phyloP scores from a whole-genome alignment of 163 green algal genomes.

The Coccomyxa subellipsoidea region DNA sequence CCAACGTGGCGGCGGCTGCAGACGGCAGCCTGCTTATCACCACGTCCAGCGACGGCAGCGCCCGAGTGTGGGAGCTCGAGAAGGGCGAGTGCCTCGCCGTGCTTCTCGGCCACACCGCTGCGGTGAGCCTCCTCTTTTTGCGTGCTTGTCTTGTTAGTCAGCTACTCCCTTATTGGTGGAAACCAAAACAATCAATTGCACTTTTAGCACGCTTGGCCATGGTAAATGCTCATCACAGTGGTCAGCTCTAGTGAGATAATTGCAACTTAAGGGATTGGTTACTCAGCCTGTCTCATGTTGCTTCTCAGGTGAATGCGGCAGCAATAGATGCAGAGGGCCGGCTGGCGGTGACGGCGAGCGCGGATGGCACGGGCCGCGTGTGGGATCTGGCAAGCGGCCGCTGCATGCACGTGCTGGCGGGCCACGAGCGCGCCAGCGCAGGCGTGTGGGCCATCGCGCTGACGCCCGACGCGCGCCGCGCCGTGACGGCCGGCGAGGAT shows the following conservation, averaged over 20 bases:
- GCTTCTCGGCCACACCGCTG: conserved; percentile 37
- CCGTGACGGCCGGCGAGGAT: conserved; percentile 56
- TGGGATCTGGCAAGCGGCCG: conserved; percentile 47
- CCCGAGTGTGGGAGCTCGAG: conserved; percentile 47
- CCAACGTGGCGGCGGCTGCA: conserved; percentile 48
- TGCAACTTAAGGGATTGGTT: no score
- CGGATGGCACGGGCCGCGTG: conserved; percentile 38
- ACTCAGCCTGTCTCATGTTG: no score
- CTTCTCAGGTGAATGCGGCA: conserved; percentile 27
- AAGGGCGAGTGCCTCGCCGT: conserved; percentile 46
- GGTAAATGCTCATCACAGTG: no score
- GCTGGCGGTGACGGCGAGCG: conserved; percentile 34
- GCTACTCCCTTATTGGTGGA: no score
- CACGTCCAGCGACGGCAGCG: conserved; percentile 43
- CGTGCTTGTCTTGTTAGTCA: neutral
- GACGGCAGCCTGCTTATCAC: conserved; percentile 48
- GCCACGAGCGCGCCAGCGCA: conserved; percentile 36
- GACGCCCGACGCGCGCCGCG: conserved; percentile 33
- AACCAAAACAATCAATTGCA: no score
- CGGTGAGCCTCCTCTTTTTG: neutral
- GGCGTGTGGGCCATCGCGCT: conserved; percentile 40
- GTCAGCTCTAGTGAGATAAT: no score
- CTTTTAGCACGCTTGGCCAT: no score
- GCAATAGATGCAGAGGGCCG: conserved; percentile 37
- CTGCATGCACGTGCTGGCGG: conserved; percentile 41